Evolutionary conservation across 2,329 filamentous ascomycete species (phyloP).

Genomic region (Colletotrichum cuscutae): DNA sequence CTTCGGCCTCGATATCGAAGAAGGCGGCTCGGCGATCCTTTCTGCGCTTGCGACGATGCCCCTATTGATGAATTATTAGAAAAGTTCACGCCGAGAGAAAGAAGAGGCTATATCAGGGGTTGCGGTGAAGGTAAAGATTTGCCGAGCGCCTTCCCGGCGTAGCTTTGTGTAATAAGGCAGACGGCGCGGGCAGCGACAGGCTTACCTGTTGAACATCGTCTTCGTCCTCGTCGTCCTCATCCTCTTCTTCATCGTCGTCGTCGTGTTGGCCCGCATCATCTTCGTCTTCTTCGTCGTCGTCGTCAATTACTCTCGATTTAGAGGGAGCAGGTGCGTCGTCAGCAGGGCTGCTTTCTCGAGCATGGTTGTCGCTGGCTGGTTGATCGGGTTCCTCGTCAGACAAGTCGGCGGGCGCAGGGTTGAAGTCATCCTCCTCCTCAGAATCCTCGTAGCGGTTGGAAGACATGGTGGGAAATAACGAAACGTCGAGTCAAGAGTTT

Average conservation of each 20-base stretch:
- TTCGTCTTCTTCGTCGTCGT: conserved; percentile 54
- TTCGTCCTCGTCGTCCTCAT: conserved; percentile 64
- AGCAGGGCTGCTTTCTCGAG: conserved; percentile 48
- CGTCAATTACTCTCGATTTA: conserved; percentile 40
- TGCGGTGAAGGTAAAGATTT: not conserved
- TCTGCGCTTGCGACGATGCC: conserved; percentile 83
- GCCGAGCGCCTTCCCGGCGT: not conserved
- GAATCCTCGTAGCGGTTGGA: conserved; percentile 67
- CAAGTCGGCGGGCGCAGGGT: conserved; percentile 78
- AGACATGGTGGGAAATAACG: conserved; percentile 52
- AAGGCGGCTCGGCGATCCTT: conserved; percentile 83
- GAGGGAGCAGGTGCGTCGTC: conserved; percentile 48
- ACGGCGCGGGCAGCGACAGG: not conserved
- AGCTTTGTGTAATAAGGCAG: too few relatives aligned
- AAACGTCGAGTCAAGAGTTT: not conserved
- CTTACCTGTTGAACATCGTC: conserved; percentile 75
- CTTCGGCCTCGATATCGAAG: conserved; percentile 98
- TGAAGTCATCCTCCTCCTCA: conserved; percentile 90
- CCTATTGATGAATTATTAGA: conserved; percentile 47
- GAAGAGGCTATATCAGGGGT: not conserved
- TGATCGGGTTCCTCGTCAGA: conserved; percentile 76
- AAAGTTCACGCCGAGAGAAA: not conserved
- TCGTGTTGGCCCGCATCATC: conserved; percentile 49
- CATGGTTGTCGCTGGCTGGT: conserved; percentile 51
- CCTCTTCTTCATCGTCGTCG: conserved; percentile 48